phyloP scores from a whole-genome alignment of 2,329 filamentous ascomycete species.

The Colletotrichum magnum region DNA sequence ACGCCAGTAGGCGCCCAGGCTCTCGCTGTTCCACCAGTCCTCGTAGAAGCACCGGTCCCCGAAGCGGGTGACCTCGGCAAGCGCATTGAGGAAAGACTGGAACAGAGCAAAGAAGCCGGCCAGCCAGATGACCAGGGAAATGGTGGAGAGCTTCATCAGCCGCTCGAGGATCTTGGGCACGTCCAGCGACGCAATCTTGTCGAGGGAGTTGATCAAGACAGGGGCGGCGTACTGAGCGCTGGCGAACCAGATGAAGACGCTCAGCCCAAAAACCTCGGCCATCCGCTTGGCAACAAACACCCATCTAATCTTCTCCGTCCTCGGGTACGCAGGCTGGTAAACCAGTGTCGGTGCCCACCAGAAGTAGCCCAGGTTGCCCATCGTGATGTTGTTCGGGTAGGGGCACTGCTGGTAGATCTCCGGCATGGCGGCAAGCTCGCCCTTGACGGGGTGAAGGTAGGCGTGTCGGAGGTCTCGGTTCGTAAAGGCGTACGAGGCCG shows the following conservation, averaged over 20 bases:
- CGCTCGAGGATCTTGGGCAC: slow-evolving; percentile 87
- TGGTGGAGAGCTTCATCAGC: slow-evolving; percentile 94
- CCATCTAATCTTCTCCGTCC: slow-evolving; percentile 86
- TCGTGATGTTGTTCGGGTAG: slow-evolving; percentile 92
- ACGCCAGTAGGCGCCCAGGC: slow-evolving; percentile 90
- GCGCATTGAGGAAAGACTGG: slow-evolving; percentile 90
- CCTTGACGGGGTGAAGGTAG: slow-evolving; percentile 81
- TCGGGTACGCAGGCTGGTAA: slow-evolving; percentile 96
- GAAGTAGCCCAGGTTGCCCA: slow-evolving; percentile 91
- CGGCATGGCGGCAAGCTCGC: slow-evolving; percentile 79
- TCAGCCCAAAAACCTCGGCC: slow-evolving; percentile 81
- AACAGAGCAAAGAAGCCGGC: slow-evolving; percentile 98
- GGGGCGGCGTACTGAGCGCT: slow-evolving; percentile 95
- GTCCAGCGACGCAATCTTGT: slow-evolving; percentile 87
- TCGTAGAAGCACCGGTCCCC: slow-evolving; percentile 96
- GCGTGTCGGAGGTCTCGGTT: slow-evolving; percentile 96
- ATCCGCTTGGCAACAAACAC: slow-evolving; percentile 87
- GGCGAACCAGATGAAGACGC: slow-evolving; percentile 94
- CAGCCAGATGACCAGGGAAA: slow-evolving; percentile 96
- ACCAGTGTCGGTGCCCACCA: slow-evolving; percentile 98
- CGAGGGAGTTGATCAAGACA: slow-evolving; percentile 88
- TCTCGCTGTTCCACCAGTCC: slow-evolving; percentile 97
- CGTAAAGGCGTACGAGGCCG: slow-evolving; percentile 94
- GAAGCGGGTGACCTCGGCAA: slow-evolving; percentile 91
- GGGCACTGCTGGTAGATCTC: slow-evolving; percentile 86